phyloP scores from a whole-genome alignment of 768 basidiomycete genomes.

The Saitozyma sp. region DNA sequence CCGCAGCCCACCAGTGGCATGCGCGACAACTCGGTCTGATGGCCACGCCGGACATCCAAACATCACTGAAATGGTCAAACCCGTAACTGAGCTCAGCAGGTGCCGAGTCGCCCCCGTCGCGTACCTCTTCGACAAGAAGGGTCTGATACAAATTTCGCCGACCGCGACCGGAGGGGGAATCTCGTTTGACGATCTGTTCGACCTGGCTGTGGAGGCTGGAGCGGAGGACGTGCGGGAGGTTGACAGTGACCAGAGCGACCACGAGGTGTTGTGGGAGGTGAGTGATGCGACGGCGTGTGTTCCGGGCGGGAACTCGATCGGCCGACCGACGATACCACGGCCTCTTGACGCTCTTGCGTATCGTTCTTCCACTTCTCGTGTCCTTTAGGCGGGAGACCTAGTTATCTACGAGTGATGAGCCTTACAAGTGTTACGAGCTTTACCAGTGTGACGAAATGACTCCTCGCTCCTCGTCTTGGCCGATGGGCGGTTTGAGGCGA shows the following conservation, averaged over 20 bases:
- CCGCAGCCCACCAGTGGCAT: neutral
- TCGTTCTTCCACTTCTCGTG: neutral
- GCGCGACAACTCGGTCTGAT: neutral
- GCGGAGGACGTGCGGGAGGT: conserved; percentile 48
- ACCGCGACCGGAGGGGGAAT: conserved; percentile 5
- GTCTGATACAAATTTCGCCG: conserved; percentile 33
- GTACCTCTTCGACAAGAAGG: conserved; percentile 48
- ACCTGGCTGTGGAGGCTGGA: conserved; percentile 43
- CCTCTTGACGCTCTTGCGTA: too few species aligned
- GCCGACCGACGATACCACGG: too few species aligned
- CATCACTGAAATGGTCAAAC: conserved; percentile 8
- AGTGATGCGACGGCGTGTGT: neutral
- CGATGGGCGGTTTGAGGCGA: too few species aligned
- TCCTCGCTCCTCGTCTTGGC: too few species aligned
- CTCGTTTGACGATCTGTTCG: conserved; percentile 45
- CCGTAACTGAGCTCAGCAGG: too few species aligned
- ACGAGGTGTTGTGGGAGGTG: conserved; percentile 32
- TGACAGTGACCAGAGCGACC: conserved; percentile 14
- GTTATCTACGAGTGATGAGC: too few species aligned
- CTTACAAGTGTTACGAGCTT: too few species aligned
- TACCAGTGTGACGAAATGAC: too few species aligned
- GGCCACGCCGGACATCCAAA: neutral
- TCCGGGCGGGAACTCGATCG: too few species aligned
- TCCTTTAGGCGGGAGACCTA: neutral
- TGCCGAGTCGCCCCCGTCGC: conserved; percentile 42